A percentile compares a stretch with the other conserved stretches of the same genome.
These are phyloP conservation scores for Centella asiatica DNA, from an alignment of 129 eudicot genomes.

Conservation along the genomic window DNA sequence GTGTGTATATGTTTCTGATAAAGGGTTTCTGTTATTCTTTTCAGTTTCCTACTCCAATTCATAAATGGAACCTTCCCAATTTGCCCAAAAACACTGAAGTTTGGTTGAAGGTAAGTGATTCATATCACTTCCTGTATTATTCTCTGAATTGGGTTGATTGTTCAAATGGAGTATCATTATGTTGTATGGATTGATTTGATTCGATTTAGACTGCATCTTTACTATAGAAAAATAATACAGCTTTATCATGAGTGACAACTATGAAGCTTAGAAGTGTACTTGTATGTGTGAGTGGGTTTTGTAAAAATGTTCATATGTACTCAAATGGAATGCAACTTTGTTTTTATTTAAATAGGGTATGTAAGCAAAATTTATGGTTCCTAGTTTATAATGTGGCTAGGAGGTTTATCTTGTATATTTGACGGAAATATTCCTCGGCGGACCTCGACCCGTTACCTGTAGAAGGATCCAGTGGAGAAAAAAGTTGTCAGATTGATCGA, in stretches of 20 bases:
- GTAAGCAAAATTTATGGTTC: not conserved
- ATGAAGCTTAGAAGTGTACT: not conserved
- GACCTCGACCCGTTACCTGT: no score
- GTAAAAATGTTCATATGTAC: not conserved
- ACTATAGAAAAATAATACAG: no score
- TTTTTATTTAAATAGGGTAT: not conserved
- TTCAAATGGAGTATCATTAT: not conserved
- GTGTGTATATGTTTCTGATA: not conserved
- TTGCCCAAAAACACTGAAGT: conserved; percentile 69
- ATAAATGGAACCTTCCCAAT: conserved; percentile 88
- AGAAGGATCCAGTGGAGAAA: no score
- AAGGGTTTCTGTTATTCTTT: not conserved
- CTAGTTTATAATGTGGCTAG: not conserved
- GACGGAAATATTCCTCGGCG: no score
- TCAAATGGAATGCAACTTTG: not conserved
- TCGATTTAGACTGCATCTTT: no score
- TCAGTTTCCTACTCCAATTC: conserved; percentile 93
- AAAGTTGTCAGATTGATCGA: not conserved
- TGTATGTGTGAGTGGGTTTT: not conserved
- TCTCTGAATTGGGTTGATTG: not conserved
- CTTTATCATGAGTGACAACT: not conserved
- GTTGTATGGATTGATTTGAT: not conserved
- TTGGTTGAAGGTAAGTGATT: conserved; percentile 66
- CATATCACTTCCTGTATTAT: not conserved
- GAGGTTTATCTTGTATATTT: no score